Conservation (phyloP, 768 basidiomycete genomes). For the Mycena kentingensis region DNA sequence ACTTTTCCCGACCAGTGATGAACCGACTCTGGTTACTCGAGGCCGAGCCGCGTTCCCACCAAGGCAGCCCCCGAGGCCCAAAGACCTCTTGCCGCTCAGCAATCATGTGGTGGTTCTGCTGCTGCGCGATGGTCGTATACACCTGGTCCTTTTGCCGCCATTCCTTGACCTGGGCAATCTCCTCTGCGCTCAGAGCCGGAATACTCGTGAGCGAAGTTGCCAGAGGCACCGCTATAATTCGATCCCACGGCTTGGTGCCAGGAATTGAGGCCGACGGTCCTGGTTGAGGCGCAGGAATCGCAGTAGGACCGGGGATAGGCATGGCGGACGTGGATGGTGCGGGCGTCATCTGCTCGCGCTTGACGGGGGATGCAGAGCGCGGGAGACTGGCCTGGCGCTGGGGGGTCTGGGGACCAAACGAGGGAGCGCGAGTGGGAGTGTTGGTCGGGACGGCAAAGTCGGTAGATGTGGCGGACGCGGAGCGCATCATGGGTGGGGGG, state of each 20-base stretch:
- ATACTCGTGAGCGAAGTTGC: slow-evolving; percentile 53
- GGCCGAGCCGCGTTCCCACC: slow-evolving; percentile 64
- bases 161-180: slow-evolving; percentile 53
- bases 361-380: slow-evolving; percentile 18
- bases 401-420: slow-evolving; percentile 13
- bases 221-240: slow-evolving; percentile 63
- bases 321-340: neutral
- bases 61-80: slow-evolving; percentile 44
- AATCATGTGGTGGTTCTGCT: slow-evolving; percentile 53
- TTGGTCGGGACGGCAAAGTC: neutral
- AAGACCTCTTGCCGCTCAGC: slow-evolving; percentile 52
- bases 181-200: slow-evolving; percentile 50
- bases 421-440: slow-evolving; percentile 1
- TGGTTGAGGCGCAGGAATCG: slow-evolving; percentile 39
- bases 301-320: slow-evolving; percentile 8
- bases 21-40: slow-evolving; percentile 41
- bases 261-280: slow-evolving; percentile 45
- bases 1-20: slow-evolving; percentile 45
- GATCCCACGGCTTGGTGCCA: slow-evolving; percentile 60
- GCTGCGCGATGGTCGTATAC: slow-evolving; percentile 51
- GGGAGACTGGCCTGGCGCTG: slow-evolving; percentile 8
- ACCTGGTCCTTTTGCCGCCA: slow-evolving; percentile 69
- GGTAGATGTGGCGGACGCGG: slow-evolving; percentile 12
- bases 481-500: slow-evolving; percentile 10
- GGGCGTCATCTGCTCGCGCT: slow-evolving; percentile 2